Base-by-base conservation (phyloP, 345 rosid genomes). In the Hibiscus tridactylites region DNA sequence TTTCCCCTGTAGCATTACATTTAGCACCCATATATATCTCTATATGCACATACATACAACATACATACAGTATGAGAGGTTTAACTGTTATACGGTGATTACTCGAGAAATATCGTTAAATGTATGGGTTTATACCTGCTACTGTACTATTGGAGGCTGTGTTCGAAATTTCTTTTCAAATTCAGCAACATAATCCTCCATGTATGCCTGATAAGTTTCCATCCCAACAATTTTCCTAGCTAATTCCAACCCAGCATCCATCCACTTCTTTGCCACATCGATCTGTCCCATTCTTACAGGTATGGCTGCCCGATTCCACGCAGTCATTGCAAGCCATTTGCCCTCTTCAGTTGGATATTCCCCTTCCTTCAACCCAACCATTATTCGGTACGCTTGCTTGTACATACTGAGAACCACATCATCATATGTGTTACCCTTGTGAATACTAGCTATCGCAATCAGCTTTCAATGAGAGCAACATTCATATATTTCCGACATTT, bases 321-420 rank as follows among this genome's bases (percentile, higher is more conserved):
- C 97, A 16, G 97, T 87, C 84, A 82, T 90, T n/a, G 87, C 96
- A 1, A 89, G 93, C 99, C 99, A 95, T 86, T 90, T 95, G 3
- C 92, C 97, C 82, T 92, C 98, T 65, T 90, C 98, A 7, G 63
- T 76, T 0, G 98, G 98, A 78, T 87, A 95, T 79, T 95, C 96
- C 2, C 93, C 96, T 73, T 85, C 96, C 76, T 85, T 86, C 80
- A 95, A 76, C 52, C 99, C 97, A 6, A 92, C 87, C 97, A 90
- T 95, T 79, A 92, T 88, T 52, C 93, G 65, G 75, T 84, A 88
- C 2, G 96, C 97, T 79, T 90, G 90, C 83, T 87, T 92, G 84
- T 95, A 95, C 88, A 92, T 76, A 39, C 63, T 52, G 66, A 79
- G 75, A 46, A 92, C 91, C 0, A 78, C 78, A 71, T 86, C 87